Base-by-base conservation (phyloP, 1,139 yeast genomes). In the Taiozyma onychis region DNA sequence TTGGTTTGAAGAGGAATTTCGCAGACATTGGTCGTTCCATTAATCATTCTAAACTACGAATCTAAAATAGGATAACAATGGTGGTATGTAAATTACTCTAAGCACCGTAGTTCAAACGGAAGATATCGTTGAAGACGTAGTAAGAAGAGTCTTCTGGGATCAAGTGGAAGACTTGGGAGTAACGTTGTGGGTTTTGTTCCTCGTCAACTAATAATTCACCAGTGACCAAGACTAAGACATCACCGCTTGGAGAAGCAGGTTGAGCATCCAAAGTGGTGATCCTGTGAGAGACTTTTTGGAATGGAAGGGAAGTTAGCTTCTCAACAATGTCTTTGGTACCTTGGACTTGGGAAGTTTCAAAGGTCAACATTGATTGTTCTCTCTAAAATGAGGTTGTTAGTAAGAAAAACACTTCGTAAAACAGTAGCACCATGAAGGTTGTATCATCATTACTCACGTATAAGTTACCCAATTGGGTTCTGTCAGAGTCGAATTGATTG, bases 201-300 rank as follows among this genome's bases (percentile, higher is more conserved):
- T 91, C 98, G 68, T 93, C 99, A 62, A 75, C 70, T 60, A 90
- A 72, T 61, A 93, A 80, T 70, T 89, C 97, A 57, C 99, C 99
- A 50, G 99, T 93, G 61, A 93, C 98, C 96, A 93, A 86, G 52
- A 91, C 98, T 64, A 93, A 78, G 53, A 93, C 96, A 66, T 91
- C 98, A 55, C 97, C 97, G 61, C 76, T 80, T 54, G 96, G 88
- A 54, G 96, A 86, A 42, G 95, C 97, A 46, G 99, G 99, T 75
- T 93, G 99, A 47, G 98, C 99, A 66, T 93, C 99, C 65, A 93
- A 79, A 46, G 99, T 91, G 51, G 95, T 83, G 66, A 93, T 85
- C 73, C 95, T 80, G 76, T 93, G 99, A 47, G 81, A 85, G 54
- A 95, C 97, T 73, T 89, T 89, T 68, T 80, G 85, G 78, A 93